A percentile compares a stretch with the other conserved stretches of the same genome.
Evolutionary conservation across 2,329 filamentous ascomycete species (phyloP).

Genomic region (Arthrobotrys pseudoclavata): DNA sequence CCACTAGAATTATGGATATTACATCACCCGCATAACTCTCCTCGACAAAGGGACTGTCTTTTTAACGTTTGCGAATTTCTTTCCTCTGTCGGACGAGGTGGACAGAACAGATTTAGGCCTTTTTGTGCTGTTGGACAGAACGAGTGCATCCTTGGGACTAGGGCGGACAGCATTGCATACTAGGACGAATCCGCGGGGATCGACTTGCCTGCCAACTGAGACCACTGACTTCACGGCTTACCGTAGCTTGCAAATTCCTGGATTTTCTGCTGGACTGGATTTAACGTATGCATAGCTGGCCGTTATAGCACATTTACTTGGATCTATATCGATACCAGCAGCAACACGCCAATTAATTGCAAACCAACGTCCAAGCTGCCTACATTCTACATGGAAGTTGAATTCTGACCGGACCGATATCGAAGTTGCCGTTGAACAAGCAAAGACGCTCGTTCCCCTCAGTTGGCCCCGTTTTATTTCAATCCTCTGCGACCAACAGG

Average conservation of each 20-base stretch:
- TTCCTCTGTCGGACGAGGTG: conserved; percentile 13
- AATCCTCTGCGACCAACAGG: conserved; percentile 1
- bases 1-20: background rate
- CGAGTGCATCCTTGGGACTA: conserved; percentile 51
- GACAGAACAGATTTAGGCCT: conserved; percentile 43
- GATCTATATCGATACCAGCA: conserved; percentile 22
- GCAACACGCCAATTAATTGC: conserved; percentile 25
- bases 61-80: conserved; percentile 26
- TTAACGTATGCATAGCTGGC: conserved; percentile 18
- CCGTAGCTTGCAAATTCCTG: conserved; percentile 10
- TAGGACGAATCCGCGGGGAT: conserved; percentile 54
- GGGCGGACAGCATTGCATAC: conserved; percentile 39
- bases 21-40: conserved; percentile 16
- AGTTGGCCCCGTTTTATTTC: background rate
- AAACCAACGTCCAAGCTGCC: background rate
- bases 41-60: background rate
- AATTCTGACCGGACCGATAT: conserved; percentile 1
- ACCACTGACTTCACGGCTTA: conserved; percentile 19
- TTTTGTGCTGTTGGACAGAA: conserved; percentile 44
- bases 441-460: conserved; percentile 14
- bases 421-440: background rate
- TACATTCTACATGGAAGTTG: conserved; percentile 1
- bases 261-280: conserved; percentile 16
- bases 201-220: conserved; percentile 34
- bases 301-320: background rate